phyloP scores from a whole-genome alignment of 139 green algal species.

The Astrephomene gubernaculifera region DNA sequence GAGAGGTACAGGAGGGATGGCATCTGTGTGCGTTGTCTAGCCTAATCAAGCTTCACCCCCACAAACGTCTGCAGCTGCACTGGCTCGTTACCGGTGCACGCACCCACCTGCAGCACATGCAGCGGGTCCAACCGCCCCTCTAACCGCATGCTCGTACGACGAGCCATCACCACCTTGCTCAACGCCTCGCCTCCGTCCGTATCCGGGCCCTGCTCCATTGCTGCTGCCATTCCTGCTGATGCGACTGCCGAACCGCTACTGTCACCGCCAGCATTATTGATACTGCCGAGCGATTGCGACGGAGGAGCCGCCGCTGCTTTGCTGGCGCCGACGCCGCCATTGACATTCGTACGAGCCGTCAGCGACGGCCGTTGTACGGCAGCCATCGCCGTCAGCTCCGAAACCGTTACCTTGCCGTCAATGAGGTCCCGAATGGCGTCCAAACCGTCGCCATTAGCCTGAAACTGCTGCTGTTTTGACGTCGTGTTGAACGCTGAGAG shows the following conservation, averaged over 20 bases:
- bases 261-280: neutral
- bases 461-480: too few species aligned
- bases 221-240: neutral
- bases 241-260: too few species aligned
- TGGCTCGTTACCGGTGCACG: too few species aligned
- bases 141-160: conserved; percentile 64
- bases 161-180: conserved; percentile 88
- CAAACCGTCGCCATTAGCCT: conserved; percentile 22
- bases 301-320: neutral
- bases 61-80: too few species aligned
- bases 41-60: too few species aligned
- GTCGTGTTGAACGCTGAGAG: conserved; percentile 50
- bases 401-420: neutral
- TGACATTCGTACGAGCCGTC: too few species aligned
- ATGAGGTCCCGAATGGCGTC: conserved; percentile 44
- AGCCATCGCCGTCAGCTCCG: conserved; percentile 1
- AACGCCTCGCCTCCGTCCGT: conserved; percentile 44
- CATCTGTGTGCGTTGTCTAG: too few species aligned
- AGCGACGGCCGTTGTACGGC: neutral
- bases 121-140: conserved; percentile 69
- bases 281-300: neutral
- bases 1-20: too few species aligned
- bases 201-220: neutral
- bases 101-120: conserved; percentile 75
- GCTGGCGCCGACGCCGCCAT: neutral